phyloP scores from a whole-genome alignment of 768 basidiomycete genomes.

The Gloeophyllum trabeum region DNA sequence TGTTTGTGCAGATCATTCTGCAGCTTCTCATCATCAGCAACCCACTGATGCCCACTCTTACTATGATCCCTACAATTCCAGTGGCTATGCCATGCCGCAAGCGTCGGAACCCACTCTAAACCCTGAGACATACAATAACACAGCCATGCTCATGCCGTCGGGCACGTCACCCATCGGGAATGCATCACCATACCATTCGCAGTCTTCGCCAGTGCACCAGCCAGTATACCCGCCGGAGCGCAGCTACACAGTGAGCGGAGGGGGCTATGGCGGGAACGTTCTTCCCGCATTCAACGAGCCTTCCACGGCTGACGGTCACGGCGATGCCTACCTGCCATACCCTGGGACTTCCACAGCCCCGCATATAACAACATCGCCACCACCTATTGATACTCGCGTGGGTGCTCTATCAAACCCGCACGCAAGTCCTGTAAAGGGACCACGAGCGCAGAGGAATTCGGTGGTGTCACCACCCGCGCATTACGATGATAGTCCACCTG shows the following conservation, averaged over 20 bases:
- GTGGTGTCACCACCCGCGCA: slow-evolving; percentile 17
- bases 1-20: slow-evolving; percentile 38
- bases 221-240: slow-evolving; percentile 20
- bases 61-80: slow-evolving; percentile 43
- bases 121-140: slow-evolving; percentile 29
- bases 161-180: no score
- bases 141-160: slow-evolving; percentile 10
- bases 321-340: slow-evolving; percentile 11
- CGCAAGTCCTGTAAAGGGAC: slow-evolving; percentile 32
- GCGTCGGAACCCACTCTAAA: slow-evolving; percentile 18
- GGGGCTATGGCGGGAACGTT: slow-evolving; percentile 38
- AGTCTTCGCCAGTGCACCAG: slow-evolving; percentile 8
- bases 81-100: slow-evolving; percentile 19
- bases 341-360: slow-evolving; percentile 9
- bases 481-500: slow-evolving; percentile 51
- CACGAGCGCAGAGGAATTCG: slow-evolving; percentile 22
- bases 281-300: slow-evolving; percentile 30
- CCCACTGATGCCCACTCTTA: slow-evolving; percentile 32
- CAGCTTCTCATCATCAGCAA: slow-evolving; percentile 38
- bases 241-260: slow-evolving; percentile 47
- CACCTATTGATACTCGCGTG: slow-evolving; percentile 28
- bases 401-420: slow-evolving; percentile 11
- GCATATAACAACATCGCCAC: slow-evolving; percentile 19
- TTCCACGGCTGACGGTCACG: slow-evolving; percentile 7
- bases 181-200: no score